A percentile compares a stretch with the other conserved stretches of the same genome.
Evolutionary conservation across 352 stramenopile genomes (phyloP).

Genomic region (Globisporangium polare): DNA sequence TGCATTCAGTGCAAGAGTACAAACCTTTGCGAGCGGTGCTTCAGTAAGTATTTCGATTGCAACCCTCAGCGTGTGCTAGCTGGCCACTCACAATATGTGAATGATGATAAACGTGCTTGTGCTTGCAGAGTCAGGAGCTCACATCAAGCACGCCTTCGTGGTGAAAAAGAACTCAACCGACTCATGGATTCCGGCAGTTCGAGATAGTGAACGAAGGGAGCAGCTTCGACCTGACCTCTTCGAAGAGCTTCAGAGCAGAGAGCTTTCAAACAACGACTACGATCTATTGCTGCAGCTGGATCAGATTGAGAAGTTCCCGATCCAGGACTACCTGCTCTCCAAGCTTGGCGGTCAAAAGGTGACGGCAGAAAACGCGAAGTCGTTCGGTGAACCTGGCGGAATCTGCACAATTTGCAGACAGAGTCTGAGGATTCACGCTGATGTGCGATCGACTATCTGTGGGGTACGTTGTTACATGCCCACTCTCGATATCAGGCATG

Average conservation of each 20-base stretch:
- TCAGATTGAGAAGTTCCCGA: slow-evolving; percentile 40
- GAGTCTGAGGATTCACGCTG: slow-evolving; percentile 55
- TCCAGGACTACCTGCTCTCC: slow-evolving; percentile 75
- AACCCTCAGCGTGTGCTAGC: background rate
- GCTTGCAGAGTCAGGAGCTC: slow-evolving; percentile 43
- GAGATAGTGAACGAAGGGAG: slow-evolving; percentile 25
- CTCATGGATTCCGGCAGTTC: slow-evolving; percentile 49
- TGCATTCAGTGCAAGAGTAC: slow-evolving; percentile 78
- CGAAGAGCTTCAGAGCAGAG: slow-evolving; percentile 58
- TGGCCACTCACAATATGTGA: background rate
- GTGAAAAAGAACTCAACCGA: slow-evolving; percentile 62
- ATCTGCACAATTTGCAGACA: slow-evolving; percentile 56
- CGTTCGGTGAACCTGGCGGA: slow-evolving; percentile 32
- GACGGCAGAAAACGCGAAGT: slow-evolving; percentile 40
- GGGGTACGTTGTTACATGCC: slow-evolving; percentile 30
- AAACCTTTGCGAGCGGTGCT: slow-evolving; percentile 73
- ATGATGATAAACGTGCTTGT: background rate
- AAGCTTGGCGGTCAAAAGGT: slow-evolving; percentile 43
- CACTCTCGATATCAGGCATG: background rate
- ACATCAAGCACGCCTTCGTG: slow-evolving; percentile 69
- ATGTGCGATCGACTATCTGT: slow-evolving; percentile 45
- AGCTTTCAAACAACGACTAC: slow-evolving; percentile 85
- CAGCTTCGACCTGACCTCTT: slow-evolving; percentile 26
- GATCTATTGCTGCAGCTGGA: slow-evolving; percentile 73
- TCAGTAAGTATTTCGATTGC: slow-evolving; percentile 36